Conservation (phyloP, 306 rosid genomes). For the Hippophae tibetana region DNA sequence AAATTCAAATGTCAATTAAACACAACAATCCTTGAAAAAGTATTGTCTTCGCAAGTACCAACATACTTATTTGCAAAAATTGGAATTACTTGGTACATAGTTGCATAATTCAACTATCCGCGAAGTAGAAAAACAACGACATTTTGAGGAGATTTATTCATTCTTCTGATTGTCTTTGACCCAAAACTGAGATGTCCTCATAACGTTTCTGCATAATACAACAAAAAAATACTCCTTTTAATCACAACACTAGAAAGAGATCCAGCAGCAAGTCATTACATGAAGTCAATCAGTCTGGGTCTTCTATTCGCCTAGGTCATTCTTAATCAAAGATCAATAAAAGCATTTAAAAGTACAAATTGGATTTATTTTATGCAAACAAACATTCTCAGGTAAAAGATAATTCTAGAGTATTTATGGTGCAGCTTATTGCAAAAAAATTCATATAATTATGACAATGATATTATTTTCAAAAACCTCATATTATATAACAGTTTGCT, state of each 20-base stretch:
- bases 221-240: not conserved
- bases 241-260: not conserved
- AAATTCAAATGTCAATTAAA: constrained; percentile 11
- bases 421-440: too few species aligned
- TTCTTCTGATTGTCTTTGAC: constrained; percentile 49
- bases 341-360: too few species aligned
- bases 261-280: constrained; percentile 1
- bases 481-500: too few species aligned
- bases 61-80: constrained; percentile 47
- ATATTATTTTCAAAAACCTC: too few species aligned
- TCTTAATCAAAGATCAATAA: not conserved
- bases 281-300: not conserved
- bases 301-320: not conserved
- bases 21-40: constrained; percentile 21
- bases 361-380: too few species aligned
- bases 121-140: constrained; percentile 18
- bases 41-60: not conserved
- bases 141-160: constrained; percentile 23
- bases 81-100: constrained; percentile 36
- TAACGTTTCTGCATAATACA: constrained; percentile 43
- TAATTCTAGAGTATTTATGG: too few species aligned
- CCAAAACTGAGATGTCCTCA: constrained; percentile 49
- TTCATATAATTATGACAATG: too few species aligned
- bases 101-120: constrained; percentile 26
- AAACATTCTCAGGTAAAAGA: too few species aligned